Percentiles rank a stretch among this genome's conserved stretches.
These are phyloP conservation scores for Cerioporus squamosus DNA, from an alignment of 1,284 basidiomycete genomes.

Conservation along the genomic window DNA sequence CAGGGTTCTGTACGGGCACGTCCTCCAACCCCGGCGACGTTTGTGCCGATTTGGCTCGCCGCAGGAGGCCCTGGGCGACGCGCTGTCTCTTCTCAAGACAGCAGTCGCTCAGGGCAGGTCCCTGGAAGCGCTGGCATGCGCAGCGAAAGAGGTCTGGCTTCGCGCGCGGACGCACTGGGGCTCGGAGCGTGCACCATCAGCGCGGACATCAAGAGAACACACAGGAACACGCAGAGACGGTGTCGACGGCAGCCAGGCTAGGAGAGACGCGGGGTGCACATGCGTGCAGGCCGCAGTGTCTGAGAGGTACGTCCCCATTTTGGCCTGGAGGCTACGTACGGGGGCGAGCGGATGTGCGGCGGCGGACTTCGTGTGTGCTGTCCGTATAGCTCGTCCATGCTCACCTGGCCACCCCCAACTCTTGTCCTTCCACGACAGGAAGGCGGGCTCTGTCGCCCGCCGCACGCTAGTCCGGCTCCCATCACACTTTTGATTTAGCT, in stretches of 20 bases:
- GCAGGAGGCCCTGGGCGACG: constrained; percentile 41
- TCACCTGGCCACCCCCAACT: constrained; percentile 31
- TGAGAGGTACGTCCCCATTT: constrained; percentile 10
- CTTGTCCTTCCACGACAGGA: constrained; percentile 35
- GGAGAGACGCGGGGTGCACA: constrained; percentile 21
- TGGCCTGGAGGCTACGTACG: constrained; percentile 25
- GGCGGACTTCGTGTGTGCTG: constrained; percentile 14
- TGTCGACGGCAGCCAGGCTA: background rate
- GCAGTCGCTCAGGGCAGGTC: constrained; percentile 35
- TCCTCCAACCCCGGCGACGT: constrained; percentile 47
- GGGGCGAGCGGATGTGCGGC: constrained; percentile 24
- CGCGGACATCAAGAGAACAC: constrained; percentile 25
- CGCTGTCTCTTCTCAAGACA: constrained; percentile 31
- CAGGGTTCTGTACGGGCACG: constrained; percentile 26
- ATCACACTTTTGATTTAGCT: constrained; percentile 16
- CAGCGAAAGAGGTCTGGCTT: constrained; percentile 54
- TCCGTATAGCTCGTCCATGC: constrained; percentile 24
- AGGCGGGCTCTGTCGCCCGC: constrained; percentile 33
- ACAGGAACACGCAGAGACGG: constrained; percentile 27
- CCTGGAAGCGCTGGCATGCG: constrained; percentile 52
- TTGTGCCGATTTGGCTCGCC: constrained; percentile 48
- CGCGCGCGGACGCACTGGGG: constrained; percentile 30
- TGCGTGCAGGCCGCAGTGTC: constrained; percentile 19
- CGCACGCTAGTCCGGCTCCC: constrained; percentile 29
- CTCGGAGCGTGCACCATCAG: constrained; percentile 4